Evolutionary conservation across 805 yeast genomes (phyloP).

Genomic region (Alloascoidea africana): DNA sequence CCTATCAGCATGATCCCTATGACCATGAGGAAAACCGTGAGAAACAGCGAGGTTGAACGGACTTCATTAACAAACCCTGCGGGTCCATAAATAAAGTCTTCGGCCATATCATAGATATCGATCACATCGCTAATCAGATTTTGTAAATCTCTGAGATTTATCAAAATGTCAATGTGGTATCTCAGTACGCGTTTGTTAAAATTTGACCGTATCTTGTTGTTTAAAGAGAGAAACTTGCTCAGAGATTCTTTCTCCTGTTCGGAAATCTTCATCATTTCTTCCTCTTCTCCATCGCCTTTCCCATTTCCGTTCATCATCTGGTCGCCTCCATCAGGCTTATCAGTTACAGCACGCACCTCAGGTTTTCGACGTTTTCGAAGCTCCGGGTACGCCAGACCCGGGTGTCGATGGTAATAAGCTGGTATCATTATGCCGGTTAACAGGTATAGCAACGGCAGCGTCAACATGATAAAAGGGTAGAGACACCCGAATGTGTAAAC

Average conservation of each 20-base stretch:
- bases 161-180: constrained; percentile 2
- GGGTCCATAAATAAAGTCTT: constrained; percentile 34
- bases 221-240: background rate
- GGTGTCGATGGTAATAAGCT: constrained; percentile 45
- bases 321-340: too few species aligned
- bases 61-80: constrained; percentile 56
- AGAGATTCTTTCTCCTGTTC: background rate
- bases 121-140: constrained; percentile 40
- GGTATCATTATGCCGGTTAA: constrained; percentile 40
- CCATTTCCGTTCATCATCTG: too few species aligned
- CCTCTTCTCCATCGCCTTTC: constrained; percentile 1
- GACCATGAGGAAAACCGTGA: constrained; percentile 19
- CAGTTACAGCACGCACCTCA: too few species aligned
- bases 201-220: background rate
- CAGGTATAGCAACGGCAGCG: constrained; percentile 37
- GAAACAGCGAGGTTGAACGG: constrained; percentile 37
- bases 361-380: background rate
- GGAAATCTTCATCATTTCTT: background rate
- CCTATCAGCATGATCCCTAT: background rate
- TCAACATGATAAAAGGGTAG: constrained; percentile 44
- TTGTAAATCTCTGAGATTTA: constrained; percentile 25
- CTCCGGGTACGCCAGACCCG: constrained; percentile 16
- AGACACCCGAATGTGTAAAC: constrained; percentile 42
- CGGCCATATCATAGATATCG: constrained; percentile 27
- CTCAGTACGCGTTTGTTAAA: constrained; percentile 1